Evolutionary conservation across 2,329 filamentous ascomycete species (phyloP).

Genomic region (Alternaria triticina): DNA sequence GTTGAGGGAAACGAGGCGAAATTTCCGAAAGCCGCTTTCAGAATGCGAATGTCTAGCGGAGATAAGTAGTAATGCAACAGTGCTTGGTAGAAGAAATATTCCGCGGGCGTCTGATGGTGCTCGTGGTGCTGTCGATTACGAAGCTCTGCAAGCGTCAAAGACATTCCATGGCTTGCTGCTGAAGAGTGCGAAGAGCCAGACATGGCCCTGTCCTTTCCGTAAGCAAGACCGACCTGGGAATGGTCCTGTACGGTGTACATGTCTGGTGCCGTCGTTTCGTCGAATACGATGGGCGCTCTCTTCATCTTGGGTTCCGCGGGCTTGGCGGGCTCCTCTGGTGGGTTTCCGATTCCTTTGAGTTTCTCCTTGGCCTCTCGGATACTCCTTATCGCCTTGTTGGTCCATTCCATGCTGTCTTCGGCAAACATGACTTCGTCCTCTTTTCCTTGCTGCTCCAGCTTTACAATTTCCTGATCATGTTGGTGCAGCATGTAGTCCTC

Average conservation of each 20-base stretch:
- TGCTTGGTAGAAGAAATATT: slow-evolving; percentile 88
- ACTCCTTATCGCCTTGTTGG: slow-evolving; percentile 77
- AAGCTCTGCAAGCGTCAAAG: slow-evolving; percentile 54
- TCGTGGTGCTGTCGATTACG: slow-evolving; percentile 54
- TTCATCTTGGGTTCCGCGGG: slow-evolving; percentile 57
- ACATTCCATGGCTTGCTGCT: slow-evolving; percentile 40
- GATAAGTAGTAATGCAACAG: slow-evolving; percentile 89
- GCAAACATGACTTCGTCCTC: slow-evolving; percentile 93
- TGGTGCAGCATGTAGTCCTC: slow-evolving; percentile 85
- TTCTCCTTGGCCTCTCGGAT: slow-evolving; percentile 80
- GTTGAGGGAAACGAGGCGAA: slow-evolving; percentile 85
- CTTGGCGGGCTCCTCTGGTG: slow-evolving; percentile 61
- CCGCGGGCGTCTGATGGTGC: slow-evolving; percentile 54
- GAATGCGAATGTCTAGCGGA: slow-evolving; percentile 87
- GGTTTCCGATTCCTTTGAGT: slow-evolving; percentile 70
- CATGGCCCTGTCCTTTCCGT: slow-evolving; percentile 28
- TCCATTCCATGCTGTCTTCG: slow-evolving; percentile 87
- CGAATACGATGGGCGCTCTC: slow-evolving; percentile 58
- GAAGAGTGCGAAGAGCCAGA: slow-evolving; percentile 42
- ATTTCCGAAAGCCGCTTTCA: slow-evolving; percentile 85
- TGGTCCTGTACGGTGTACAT: slow-evolving; percentile 59
- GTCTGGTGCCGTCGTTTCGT: slow-evolving; percentile 56
- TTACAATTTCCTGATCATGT: slow-evolving; percentile 78
- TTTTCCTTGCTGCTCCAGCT: slow-evolving; percentile 76
- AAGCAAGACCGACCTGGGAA: slow-evolving; percentile 9